phyloP scores from a whole-genome alignment of 495 filamentous ascomycete species.

The Aspergillus sclerotiicarbonarius region DNA sequence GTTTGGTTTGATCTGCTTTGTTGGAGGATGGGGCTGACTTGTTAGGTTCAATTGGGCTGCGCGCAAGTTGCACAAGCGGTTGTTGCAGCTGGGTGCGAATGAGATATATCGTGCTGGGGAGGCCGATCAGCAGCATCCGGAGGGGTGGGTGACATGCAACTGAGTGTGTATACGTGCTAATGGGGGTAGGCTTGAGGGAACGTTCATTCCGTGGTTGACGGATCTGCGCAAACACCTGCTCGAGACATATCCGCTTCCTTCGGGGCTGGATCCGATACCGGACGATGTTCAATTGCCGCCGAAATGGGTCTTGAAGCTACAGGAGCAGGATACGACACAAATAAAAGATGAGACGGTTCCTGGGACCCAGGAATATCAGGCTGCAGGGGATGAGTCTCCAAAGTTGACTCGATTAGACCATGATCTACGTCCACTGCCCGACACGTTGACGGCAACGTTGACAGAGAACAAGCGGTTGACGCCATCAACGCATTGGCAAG shows the following conservation, averaged over 20 bases:
- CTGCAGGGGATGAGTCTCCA: constrained; percentile 18
- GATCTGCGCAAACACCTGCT: constrained; percentile 64
- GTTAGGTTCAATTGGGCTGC: constrained; percentile 88
- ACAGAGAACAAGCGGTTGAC: constrained; percentile 70
- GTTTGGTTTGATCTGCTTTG: constrained; percentile 1
- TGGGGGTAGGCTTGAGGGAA: constrained; percentile 67
- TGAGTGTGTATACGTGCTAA: constrained; percentile 7
- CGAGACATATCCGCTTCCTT: constrained; percentile 64
- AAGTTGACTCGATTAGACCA: constrained; percentile 41
- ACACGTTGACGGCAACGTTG: constrained; percentile 40
- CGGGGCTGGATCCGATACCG: constrained; percentile 65
- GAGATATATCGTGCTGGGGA: constrained; percentile 78
- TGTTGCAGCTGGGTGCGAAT: constrained; percentile 80
- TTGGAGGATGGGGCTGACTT: constrained; percentile 15
- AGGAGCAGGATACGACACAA: constrained; percentile 8
- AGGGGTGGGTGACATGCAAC: constrained; percentile 62
- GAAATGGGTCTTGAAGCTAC: constrained; percentile 67
- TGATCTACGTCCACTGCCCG: constrained; percentile 52
- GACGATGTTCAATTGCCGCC: constrained; percentile 73
- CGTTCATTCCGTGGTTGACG: constrained; percentile 74
- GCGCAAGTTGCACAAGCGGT: constrained; percentile 79
- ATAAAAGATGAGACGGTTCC: background rate
- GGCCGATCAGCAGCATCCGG: constrained; percentile 87
- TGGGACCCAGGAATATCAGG: constrained; percentile 6
- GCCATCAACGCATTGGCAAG: constrained; percentile 79